These are phyloP conservation scores for Artemisia annua DNA, from an alignment of 129 eudicot genomes.

Conservation along the genomic window DNA sequence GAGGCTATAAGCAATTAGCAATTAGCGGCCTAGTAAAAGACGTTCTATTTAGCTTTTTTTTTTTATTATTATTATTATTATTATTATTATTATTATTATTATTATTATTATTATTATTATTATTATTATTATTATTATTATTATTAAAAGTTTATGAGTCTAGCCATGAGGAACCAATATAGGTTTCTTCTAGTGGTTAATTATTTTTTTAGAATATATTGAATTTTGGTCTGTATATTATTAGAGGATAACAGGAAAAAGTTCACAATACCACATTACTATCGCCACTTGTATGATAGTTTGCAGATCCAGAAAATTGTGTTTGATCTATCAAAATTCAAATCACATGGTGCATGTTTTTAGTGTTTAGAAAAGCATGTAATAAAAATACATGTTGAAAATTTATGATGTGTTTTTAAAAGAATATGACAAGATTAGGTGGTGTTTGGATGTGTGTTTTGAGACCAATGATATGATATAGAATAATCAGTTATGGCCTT, in stretches of 20 bases:
- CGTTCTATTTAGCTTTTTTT: not conserved
- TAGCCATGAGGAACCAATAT: slow-evolving; percentile 14
- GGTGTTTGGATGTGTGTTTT: not conserved
- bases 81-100: no score
- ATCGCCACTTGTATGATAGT: slow-evolving; percentile 6
- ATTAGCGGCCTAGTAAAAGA: slow-evolving; percentile 2
- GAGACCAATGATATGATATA: no score
- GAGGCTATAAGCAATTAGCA: slow-evolving; percentile 22
- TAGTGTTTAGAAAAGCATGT: no score
- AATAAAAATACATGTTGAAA: no score
- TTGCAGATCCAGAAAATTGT: not conserved
- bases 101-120: no score
- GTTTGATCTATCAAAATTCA: not conserved
- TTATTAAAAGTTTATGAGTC: no score
- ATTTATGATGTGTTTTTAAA: no score
- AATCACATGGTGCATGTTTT: no score
- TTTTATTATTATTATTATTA: no score
- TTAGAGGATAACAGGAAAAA: slow-evolving; percentile 31
- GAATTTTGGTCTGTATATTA: slow-evolving; percentile 30
- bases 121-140: no score
- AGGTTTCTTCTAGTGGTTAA: slow-evolving; percentile 23
- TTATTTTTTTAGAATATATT: slow-evolving; percentile 11
- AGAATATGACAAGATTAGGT: no score
- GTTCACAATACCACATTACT: slow-evolving; percentile 27
- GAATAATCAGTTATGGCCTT: no score